Evolutionary conservation across 2,329 filamentous ascomycete species (phyloP).

Genomic region (Fusarium sp.): DNA sequence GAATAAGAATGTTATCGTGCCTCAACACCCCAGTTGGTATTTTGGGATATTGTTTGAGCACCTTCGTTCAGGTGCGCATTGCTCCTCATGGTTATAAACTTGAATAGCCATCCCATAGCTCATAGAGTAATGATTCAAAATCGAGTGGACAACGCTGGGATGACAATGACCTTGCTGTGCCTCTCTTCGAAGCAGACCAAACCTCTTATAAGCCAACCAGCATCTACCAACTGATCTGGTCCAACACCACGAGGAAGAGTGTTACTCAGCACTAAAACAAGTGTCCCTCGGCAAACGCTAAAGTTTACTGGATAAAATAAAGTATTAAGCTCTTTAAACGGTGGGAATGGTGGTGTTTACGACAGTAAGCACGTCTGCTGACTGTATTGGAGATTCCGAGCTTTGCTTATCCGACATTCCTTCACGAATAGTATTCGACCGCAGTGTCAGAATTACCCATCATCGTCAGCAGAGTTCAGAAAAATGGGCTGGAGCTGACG

Average conservation of each 20-base stretch:
- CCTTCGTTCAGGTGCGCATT: neutral
- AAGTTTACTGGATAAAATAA: neutral
- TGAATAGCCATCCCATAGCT: neutral
- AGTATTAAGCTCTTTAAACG: neutral
- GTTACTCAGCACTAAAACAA: neutral
- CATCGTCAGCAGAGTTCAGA: neutral
- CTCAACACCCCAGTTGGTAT: neutral
- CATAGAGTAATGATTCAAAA: fast-evolving
- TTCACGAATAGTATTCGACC: neutral
- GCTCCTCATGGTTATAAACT: too few relatives aligned
- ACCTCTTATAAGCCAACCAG: neutral
- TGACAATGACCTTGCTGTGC: neutral
- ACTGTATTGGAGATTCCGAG: neutral
- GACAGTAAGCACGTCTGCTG: neutral
- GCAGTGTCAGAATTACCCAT: neutral
- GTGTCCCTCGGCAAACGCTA: neutral
- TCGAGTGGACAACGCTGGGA: neutral
- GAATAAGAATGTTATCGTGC: neutral
- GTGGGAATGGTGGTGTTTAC: neutral
- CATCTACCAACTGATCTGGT: neutral
- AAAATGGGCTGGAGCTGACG: neutral
- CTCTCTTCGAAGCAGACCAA: neutral
- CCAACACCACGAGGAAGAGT: neutral
- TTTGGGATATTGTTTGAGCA: neutral
- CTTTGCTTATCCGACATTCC: neutral